A percentile compares a stretch with the other conserved stretches of the same genome.
Conservation (phyloP, 1,139 yeast species). For the Arxiozyma bovina region DNA sequence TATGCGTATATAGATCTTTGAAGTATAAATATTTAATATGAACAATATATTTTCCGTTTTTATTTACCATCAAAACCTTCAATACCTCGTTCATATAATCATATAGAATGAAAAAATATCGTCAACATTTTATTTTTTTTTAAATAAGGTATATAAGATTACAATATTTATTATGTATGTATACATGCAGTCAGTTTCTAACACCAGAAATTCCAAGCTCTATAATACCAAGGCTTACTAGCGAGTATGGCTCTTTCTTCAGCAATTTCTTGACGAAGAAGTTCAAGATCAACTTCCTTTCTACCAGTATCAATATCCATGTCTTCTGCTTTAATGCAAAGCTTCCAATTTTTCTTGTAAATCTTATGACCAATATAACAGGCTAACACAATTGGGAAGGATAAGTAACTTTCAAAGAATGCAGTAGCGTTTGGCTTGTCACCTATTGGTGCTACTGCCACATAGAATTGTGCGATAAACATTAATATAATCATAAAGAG, state of each 20-base stretch:
- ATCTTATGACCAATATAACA: conserved; percentile 51
- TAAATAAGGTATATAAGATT: not conserved
- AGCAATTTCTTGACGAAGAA: conserved; percentile 56
- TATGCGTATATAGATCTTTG: too few relatives aligned
- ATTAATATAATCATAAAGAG: conserved; percentile 41
- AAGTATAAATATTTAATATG: too few relatives aligned
- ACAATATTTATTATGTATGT: not conserved
- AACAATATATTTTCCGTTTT: too few relatives aligned
- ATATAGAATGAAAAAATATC: not conserved
- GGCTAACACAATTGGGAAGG: conserved; percentile 51
- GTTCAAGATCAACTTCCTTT: conserved; percentile 59
- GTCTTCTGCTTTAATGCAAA: conserved; percentile 43
- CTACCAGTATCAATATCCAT: conserved; percentile 69
- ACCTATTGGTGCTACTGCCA: conserved; percentile 61
- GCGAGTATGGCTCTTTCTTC: conserved; percentile 53
- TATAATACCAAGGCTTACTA: conserved; percentile 45
- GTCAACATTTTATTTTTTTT: not conserved
- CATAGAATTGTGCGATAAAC: conserved; percentile 43
- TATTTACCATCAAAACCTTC: too few relatives aligned
- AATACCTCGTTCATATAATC: not conserved
- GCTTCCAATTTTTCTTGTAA: conserved; percentile 48
- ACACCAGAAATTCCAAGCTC: conserved; percentile 54
- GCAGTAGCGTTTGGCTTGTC: conserved; percentile 40
- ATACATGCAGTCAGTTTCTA: conserved; percentile 8
- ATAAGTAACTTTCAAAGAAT: conserved; percentile 57